These are phyloP conservation scores for Chiua virens DNA, from an alignment of 768 basidiomycete species.

Conservation along the genomic window DNA sequence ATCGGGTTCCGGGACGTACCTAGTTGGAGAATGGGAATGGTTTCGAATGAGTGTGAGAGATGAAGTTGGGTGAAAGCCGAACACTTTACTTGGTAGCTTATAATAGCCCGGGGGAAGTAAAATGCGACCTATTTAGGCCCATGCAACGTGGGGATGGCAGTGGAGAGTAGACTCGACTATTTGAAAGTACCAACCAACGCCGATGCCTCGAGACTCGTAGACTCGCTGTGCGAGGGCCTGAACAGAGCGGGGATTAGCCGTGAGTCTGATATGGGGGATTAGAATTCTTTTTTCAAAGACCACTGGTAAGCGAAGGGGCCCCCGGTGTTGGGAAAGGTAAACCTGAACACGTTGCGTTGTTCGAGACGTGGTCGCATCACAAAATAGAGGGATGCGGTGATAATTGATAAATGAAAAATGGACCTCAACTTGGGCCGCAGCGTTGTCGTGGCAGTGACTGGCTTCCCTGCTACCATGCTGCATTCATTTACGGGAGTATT, in stretches of 20 bases:
- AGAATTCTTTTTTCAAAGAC: too few species aligned
- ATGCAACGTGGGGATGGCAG: conserved; percentile 9
- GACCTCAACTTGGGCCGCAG: background rate
- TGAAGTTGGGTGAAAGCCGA: conserved; percentile 8
- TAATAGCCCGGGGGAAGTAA: conserved; percentile 17
- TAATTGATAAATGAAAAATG: conserved; percentile 10
- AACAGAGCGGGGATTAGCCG: conserved; percentile 16
- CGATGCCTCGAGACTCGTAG: conserved; percentile 28
- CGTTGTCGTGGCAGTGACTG: conserved; percentile 7
- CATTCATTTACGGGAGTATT: conserved; percentile 1
- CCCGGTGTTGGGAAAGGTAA: conserved; percentile 1
- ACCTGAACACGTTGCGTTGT: conserved; percentile 2
- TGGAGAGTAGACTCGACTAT: conserved; percentile 13
- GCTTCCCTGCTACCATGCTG: conserved; percentile 5
- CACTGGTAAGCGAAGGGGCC: background rate
- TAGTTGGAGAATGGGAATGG: background rate
- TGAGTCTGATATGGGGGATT: background rate
- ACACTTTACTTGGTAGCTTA: background rate
- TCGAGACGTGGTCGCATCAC: background rate
- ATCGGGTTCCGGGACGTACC: conserved; percentile 4
- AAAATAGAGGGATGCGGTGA: conserved; percentile 14
- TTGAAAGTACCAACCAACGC: conserved; percentile 13
- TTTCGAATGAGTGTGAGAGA: conserved; percentile 3
- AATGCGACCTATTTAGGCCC: conserved; percentile 1
- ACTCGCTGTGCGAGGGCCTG: background rate